Base-by-base conservation (phyloP, 2,329 filamentous ascomycete species). In the Chaetomium sp. region DNA sequence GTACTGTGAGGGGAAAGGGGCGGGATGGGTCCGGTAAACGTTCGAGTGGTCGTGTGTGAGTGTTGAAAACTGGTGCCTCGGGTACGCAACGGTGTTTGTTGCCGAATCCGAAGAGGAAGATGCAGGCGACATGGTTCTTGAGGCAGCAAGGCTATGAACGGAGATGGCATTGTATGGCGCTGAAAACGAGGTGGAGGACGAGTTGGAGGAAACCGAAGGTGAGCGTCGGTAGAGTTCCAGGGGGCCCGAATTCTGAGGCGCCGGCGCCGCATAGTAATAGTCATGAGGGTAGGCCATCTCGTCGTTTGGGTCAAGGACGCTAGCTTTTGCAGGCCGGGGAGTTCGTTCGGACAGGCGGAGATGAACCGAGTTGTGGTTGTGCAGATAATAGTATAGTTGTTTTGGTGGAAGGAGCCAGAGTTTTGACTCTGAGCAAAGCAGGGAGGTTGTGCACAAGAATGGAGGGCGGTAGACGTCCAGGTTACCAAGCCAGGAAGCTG, bases 171-270 rank as follows among this genome's bases (percentile, higher is more conserved):
- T 43, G 51, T 51, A 56, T 6, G 55, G 47, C 1, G 36, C 27
- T 6, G 54, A 33, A 52, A 56, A 57, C 3, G 63, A 62, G 6
- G 56, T 35, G 8, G 57, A 52, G 2, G 63, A 64, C 10, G 63
- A 59, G 5, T 53, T 50, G 4, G 61, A 64, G 2, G 61, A 64
- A 5, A 61, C 61, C 5, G 63, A 64, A 1, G 60, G 46, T 14
- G 61, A 61, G 27, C 62, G 63, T 32, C 19, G 19, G 19, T 27
- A 27, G 19, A 52, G 44, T 11, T 52, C 58, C 9, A 56, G 19
- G 32, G 47, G 57, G n/a, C 52, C 55, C 27, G 19, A 27, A 27
- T 36, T 58, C 12, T 54, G 33, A 14, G 42, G 47, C 7, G 12
- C 14, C 8, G 46, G 42, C 10, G 53, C 37, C 32, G 12, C 27